Conservation (phyloP, 495 filamentous ascomycete species). For the Jackrogersella multiformis region DNA sequence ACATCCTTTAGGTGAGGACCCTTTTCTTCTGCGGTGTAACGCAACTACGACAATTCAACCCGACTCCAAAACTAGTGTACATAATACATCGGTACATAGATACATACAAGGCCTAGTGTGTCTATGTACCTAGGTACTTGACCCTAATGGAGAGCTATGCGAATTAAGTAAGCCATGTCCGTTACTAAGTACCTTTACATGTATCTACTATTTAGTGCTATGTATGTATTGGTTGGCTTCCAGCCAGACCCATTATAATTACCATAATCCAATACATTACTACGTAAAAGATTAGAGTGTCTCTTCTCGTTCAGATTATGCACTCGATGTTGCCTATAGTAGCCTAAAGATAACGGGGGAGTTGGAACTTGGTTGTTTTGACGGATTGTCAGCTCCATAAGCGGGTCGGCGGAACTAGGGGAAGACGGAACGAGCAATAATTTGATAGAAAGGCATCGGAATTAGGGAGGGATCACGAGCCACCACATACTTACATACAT, state of each 20-base stretch:
- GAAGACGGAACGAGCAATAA: slow-evolving; percentile 43
- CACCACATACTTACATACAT: slow-evolving; percentile 23
- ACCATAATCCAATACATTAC: slow-evolving; percentile 22
- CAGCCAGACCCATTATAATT: slow-evolving; percentile 7
- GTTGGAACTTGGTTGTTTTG: slow-evolving; percentile 9
- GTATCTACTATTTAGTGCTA: slow-evolving; percentile 4
- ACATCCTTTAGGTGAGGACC: slow-evolving; percentile 22
- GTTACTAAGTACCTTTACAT: not conserved
- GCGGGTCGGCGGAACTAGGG: slow-evolving; percentile 43
- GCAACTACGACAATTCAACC: slow-evolving; percentile 31
- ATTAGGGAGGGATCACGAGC: slow-evolving; percentile 33
- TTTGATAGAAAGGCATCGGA: slow-evolving; percentile 33
- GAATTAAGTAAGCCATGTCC: slow-evolving; percentile 11
- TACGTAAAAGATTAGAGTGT: slow-evolving; percentile 5
- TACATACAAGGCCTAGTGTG: too few species aligned
- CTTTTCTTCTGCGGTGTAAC: slow-evolving; percentile 36
- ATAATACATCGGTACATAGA: too few species aligned
- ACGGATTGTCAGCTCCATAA: slow-evolving; percentile 38
- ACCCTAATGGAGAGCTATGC: slow-evolving; percentile 13
- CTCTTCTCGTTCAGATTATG: slow-evolving; percentile 23
- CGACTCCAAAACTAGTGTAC: slow-evolving; percentile 21
- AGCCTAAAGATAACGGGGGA: slow-evolving; percentile 35
- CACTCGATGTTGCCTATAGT: slow-evolving; percentile 27
- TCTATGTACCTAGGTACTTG: too few species aligned
- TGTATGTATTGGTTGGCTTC: slow-evolving; percentile 6